Base-by-base conservation (phyloP, 768 basidiomycete species). In the Rhodosporidiobolus odoratus region DNA sequence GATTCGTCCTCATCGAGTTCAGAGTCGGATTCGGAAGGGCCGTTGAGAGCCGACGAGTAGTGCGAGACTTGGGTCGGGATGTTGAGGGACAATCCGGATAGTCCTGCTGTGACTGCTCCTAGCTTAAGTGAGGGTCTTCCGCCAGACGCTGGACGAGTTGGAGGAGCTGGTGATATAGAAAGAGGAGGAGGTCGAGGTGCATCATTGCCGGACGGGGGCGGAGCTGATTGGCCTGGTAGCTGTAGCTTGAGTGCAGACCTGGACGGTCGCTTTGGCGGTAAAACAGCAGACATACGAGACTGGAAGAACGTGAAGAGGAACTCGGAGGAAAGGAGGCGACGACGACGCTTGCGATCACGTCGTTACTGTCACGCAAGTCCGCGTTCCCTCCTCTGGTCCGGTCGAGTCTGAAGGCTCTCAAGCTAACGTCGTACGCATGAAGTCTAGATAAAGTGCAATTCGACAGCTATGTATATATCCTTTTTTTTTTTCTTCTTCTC, bases 251-350 rank as follows among this genome's bases (percentile, higher is more conserved):
- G 40, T 6, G 71, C 53, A 0, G 71, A 48, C 37, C 66, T 34
- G 0, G 72, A 62, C 19, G 72, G 68, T 34, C 72, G 72, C n/a
- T 69, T 69, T 1, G 72, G 68, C 13, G 72, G 72, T 6, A 73
- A 10, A 12, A 73, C 68, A 4, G 72, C 72, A 41, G 65, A 66
- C 70, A 72, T 71, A n/a, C n/a, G n/a, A n/a, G n/a, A n/a, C 48
- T 45, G 15, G n/a, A n/a, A 0, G 17, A 30, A 21, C 34, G 30
- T 9, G 17, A 23, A 2, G 45, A 52, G 45, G 38, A 21, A 23
- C 15, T 8, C 7, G 52, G n/a, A 13, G 3, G 32, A 41, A 41
- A 35, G 25, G 32, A 43, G 56, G 37, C 57, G 16, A 47, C 34
- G 34, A 48, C 34, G 52, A n/a, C 37, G n/a, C 10, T 21, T 40